phyloP scores from a whole-genome alignment of 345 rosid species.

The Sapria himalayana region DNA sequence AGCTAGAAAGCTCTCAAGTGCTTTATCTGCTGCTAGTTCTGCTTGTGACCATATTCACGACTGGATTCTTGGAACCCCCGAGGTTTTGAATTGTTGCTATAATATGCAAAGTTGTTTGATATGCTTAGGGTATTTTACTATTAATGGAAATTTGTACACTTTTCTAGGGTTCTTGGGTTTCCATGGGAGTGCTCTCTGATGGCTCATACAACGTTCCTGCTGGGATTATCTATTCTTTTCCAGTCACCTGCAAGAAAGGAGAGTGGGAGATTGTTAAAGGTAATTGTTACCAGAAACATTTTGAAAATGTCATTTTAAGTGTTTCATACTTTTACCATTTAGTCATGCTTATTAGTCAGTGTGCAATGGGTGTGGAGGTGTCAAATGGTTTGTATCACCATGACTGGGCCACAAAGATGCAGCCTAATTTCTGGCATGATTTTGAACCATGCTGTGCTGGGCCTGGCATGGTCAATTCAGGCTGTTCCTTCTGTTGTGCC shows the following conservation, averaged over 20 bases:
- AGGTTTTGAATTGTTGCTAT: slow-evolving; percentile 19
- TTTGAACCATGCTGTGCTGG: too few relatives aligned
- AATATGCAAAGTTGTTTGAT: neutral
- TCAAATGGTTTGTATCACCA: neutral
- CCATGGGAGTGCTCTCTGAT: slow-evolving; percentile 98
- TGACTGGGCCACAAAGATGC: too few relatives aligned
- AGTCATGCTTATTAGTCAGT: too few relatives aligned
- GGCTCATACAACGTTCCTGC: slow-evolving; percentile 91
- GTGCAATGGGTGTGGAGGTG: too few relatives aligned
- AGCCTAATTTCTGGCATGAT: too few relatives aligned
- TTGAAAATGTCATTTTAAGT: too few relatives aligned
- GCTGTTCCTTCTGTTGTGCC: too few relatives aligned
- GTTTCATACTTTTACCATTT: too few relatives aligned
- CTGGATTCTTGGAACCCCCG: slow-evolving; percentile 99
- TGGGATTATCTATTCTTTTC: slow-evolving; percentile 93
- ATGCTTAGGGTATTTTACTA: neutral
- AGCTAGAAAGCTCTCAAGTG: slow-evolving; percentile 90
- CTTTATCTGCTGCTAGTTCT: slow-evolving; percentile 91
- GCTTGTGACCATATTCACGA: slow-evolving; percentile 98
- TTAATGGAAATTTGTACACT: too few relatives aligned
- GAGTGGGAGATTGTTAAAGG: slow-evolving; percentile 94
- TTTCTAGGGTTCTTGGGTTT: slow-evolving; percentile 77
- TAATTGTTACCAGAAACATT: too few relatives aligned
- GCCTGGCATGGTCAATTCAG: too few relatives aligned
- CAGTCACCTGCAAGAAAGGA: slow-evolving; percentile 68